phyloP scores from a whole-genome alignment of 768 basidiomycete genomes.

The Termitomyces sp. region DNA sequence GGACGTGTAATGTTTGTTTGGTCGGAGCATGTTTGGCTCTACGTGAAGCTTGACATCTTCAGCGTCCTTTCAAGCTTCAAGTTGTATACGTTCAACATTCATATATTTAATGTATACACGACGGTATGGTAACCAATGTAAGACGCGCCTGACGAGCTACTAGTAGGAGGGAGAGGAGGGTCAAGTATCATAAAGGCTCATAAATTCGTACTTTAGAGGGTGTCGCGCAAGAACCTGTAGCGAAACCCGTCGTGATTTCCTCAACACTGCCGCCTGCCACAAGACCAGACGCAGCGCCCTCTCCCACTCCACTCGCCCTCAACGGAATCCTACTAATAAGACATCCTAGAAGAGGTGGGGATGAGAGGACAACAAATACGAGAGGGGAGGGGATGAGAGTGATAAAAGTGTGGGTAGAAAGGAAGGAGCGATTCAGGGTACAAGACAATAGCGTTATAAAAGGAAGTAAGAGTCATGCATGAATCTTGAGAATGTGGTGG shows the following conservation, averaged over 20 bases:
- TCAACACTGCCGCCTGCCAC: slow-evolving; percentile 14
- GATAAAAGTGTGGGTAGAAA: slow-evolving; percentile 12
- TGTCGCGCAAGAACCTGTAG: background rate
- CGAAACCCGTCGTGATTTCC: slow-evolving; percentile 6
- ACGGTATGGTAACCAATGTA: slow-evolving; percentile 1
- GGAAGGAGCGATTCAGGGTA: slow-evolving; percentile 11
- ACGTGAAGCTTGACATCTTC: background rate
- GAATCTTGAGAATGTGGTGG: slow-evolving; percentile 12
- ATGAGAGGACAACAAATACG: slow-evolving; percentile 61
- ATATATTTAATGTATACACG: slow-evolving; percentile 12
- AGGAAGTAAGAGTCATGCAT: slow-evolving; percentile 17
- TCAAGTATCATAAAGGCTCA: slow-evolving; percentile 10
- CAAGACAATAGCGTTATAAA: slow-evolving; percentile 1
- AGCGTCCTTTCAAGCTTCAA: background rate
- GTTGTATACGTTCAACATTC: background rate
- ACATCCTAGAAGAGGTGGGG: slow-evolving; percentile 45
- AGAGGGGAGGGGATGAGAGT: slow-evolving; percentile 8
- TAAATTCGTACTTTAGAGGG: slow-evolving; percentile 5
- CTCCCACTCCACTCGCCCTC: slow-evolving; percentile 64
- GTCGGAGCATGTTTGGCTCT: slow-evolving; percentile 21
- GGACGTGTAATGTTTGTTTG: slow-evolving; percentile 41
- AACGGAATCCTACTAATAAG: slow-evolving; percentile 19
- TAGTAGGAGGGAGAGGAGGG: background rate
- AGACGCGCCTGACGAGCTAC: slow-evolving; percentile 10
- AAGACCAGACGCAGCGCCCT: slow-evolving; percentile 56